Base-by-base conservation (phyloP, 257 asterid species). In the Handroanthus guayacan region DNA sequence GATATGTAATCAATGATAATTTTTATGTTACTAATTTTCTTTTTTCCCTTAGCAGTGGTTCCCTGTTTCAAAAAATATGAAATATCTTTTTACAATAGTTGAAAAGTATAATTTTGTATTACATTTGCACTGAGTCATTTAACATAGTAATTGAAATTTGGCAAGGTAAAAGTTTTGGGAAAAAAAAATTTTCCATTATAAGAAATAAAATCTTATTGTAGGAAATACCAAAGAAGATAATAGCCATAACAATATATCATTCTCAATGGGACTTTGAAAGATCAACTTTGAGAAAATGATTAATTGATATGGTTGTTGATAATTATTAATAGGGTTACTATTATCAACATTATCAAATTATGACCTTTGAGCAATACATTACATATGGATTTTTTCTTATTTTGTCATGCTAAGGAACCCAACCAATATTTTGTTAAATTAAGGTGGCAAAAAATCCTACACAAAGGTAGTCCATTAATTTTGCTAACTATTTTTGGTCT, bases 401-500 rank as follows among this genome's bases (percentile, higher is more conserved):
- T 37, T 72, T 38, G 2, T 10, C 25, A 44, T 68, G 6, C 20
- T 50, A 25, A 52, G 48, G 60, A 45, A 50, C 44, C 39, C 48
- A 50, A 47, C 71, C 50, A 74, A 4, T 50, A 3, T 66, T 2
- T 45, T 45, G 11, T 47, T 68, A 11, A 38, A 67, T 5, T 57
- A 18, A 41, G 56, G 16, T 56, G 36, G 62, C 20, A 56, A 56
- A 45, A 67, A 41, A 14, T 37, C 45, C 16, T 41, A 39, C 51
- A 41, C 16, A 5, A 74, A 38, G 51, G 62, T 38, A 39, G 16
- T 51, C 18, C 20, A 17, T 2, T 43, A 9, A 4, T 9, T 50
- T 31, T 64, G 75, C 9, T 62, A 45, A 75, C 74, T 67, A 65
- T 66, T 48, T 69, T 76, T 83, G 65, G 78, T 70, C 51, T 60